Evolutionary conservation across 768 basidiomycete genomes (phyloP).

Genomic region (Suillus fuscotomentosus): DNA sequence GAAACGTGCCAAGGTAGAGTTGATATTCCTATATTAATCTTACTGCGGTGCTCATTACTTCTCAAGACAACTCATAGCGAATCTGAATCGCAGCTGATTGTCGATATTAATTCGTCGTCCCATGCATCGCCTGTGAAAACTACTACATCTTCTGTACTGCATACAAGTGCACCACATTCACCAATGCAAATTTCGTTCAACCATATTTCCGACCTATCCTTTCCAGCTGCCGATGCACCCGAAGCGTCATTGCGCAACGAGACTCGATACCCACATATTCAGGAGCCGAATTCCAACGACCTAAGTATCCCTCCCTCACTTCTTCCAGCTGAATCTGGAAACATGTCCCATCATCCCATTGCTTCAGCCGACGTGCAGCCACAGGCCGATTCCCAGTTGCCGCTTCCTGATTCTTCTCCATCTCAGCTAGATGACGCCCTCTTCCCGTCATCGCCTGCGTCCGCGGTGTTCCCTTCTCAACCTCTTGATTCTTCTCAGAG

Average conservation of each 20-base stretch:
- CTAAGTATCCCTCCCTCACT: too few relatives aligned
- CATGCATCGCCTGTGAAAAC: constrained; percentile 4
- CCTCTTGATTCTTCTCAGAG: background rate
- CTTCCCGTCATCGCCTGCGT: background rate
- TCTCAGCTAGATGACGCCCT: constrained; percentile 16
- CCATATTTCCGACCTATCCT: too few relatives aligned
- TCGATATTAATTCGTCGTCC: background rate
- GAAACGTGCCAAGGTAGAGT: constrained; percentile 37
- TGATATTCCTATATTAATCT: background rate
- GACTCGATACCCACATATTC: background rate
- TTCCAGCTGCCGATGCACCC: background rate
- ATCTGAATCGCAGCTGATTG: background rate
- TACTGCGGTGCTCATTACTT: constrained; percentile 10
- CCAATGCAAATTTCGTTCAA: background rate
- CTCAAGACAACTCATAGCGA: constrained; percentile 19
- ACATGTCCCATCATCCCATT: background rate
- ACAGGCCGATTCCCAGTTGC: constrained; percentile 4
- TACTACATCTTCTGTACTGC: background rate
- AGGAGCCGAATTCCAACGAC: background rate
- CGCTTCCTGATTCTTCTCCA: constrained; percentile 15
- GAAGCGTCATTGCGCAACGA: background rate
- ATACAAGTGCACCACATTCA: background rate
- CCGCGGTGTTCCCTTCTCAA: background rate
- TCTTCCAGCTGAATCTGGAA: background rate
- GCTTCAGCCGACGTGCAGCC: background rate